These are phyloP conservation scores for Talaromyces pinophilus DNA, from an alignment of 2,329 filamentous ascomycete species.

Conservation along the genomic window DNA sequence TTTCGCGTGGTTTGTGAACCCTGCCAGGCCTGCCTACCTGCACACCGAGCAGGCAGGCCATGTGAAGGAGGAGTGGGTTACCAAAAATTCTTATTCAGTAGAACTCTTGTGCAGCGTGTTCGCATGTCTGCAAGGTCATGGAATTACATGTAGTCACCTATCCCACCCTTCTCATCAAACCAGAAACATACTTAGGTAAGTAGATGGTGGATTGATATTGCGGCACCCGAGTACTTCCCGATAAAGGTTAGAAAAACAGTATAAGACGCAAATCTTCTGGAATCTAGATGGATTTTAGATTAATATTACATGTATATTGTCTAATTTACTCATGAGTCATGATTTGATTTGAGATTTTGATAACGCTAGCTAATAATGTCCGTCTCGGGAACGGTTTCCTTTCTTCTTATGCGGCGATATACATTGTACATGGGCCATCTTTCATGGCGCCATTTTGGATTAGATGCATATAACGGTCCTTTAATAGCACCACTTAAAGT, in stretches of 20 bases:
- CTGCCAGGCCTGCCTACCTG: neutral
- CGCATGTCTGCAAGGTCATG: neutral
- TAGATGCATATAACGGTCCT: neutral
- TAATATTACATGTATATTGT: neutral
- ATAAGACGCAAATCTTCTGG: neutral
- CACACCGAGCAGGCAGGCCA: neutral
- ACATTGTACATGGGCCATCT: neutral
- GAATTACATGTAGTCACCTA: neutral
- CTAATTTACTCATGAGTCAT: neutral
- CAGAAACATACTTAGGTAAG: neutral
- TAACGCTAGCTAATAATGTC: neutral
- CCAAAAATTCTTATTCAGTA: neutral
- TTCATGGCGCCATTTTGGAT: neutral
- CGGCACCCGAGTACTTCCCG: slow-evolving; percentile 2
- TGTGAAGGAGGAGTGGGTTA: neutral
- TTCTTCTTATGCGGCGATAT: neutral
- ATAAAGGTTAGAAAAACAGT: neutral
- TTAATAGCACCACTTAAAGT: neutral
- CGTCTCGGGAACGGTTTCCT: neutral
- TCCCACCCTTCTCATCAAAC: neutral
- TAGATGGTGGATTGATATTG: neutral
- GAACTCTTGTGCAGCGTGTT: neutral
- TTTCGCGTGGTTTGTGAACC: neutral
- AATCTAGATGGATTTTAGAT: neutral
- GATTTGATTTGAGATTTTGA: neutral